Evolutionary conservation across 1,139 yeast species (phyloP).

Genomic region (Debaryomyces sp.): DNA sequence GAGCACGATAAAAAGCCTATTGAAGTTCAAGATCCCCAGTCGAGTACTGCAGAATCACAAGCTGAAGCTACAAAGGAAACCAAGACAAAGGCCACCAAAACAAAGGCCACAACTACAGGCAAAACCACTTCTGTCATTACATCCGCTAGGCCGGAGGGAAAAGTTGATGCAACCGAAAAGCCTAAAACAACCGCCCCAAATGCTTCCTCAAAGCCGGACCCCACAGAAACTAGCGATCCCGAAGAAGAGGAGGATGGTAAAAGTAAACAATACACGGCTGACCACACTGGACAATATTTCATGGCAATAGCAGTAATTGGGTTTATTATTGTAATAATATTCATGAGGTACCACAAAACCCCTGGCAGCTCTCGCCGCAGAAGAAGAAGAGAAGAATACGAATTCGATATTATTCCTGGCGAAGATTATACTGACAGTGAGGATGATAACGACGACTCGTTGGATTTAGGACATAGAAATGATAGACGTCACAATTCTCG

Average conservation of each 20-base stretch:
- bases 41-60: neutral
- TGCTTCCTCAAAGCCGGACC: conserved; percentile 1
- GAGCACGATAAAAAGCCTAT: conserved; percentile 12
- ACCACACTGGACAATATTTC: conserved; percentile 60
- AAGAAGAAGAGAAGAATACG: conserved; percentile 74
- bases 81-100: neutral
- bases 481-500: conserved; percentile 18
- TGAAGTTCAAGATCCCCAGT: conserved; percentile 3
- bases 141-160: conserved; percentile 8
- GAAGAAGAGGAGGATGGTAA: conserved; percentile 34
- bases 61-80: neutral
- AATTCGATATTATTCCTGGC: conserved; percentile 76
- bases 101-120: conserved; percentile 7
- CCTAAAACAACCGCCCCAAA: conserved; percentile 4
- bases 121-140: conserved; percentile 9
- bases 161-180: conserved; percentile 8
- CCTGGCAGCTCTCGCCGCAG: conserved; percentile 53
- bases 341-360: conserved; percentile 56
- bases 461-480: conserved; percentile 29
- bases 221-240: conserved; percentile 15
- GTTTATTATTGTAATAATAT: conserved; percentile 52
- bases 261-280: conserved; percentile 31
- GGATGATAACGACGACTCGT: conserved; percentile 26
- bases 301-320: conserved; percentile 63
- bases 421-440: conserved; percentile 55